Percentiles rank a stretch among this genome's conserved stretches.
These are phyloP conservation scores for Pseudocercospora macadamiae DNA, from an alignment of 2,329 filamentous ascomycete species.

Conservation along the genomic window DNA sequence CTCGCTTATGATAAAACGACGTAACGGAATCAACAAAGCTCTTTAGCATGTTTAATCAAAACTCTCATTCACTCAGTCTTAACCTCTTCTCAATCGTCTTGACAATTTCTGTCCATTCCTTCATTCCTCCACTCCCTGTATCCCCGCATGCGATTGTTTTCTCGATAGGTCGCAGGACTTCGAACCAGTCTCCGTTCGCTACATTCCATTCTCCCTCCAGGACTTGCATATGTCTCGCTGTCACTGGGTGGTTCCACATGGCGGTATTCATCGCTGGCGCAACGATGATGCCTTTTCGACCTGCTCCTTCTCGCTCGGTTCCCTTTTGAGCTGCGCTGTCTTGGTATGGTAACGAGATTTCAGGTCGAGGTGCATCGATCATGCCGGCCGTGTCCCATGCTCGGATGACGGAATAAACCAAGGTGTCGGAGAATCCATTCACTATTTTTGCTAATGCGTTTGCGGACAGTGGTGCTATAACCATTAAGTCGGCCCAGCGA, in stretches of 20 bases:
- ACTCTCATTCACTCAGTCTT: constrained; percentile 16
- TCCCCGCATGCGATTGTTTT: constrained; percentile 87
- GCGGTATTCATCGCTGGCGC: constrained; percentile 85
- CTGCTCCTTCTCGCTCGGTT: constrained; percentile 25
- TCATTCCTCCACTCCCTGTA: constrained; percentile 80
- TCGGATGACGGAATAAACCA: constrained; percentile 73
- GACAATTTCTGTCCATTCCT: constrained; percentile 77
- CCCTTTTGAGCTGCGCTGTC: constrained; percentile 13
- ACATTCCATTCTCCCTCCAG: constrained; percentile 76
- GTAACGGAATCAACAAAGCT: constrained; percentile 10
- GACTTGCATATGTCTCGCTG: constrained; percentile 68
- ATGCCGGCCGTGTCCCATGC: constrained; percentile 80
- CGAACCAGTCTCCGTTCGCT: constrained; percentile 57
- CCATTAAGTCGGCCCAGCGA: constrained; percentile 77
- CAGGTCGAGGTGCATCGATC: constrained; percentile 50
- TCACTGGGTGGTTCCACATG: constrained; percentile 89
- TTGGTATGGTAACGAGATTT: constrained; percentile 24
- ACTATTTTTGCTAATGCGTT: constrained; percentile 86
- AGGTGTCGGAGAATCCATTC: constrained; percentile 74
- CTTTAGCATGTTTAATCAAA: background rate
- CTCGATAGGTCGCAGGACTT: constrained; percentile 71
- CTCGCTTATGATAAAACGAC: constrained; percentile 16
- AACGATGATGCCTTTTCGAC: constrained; percentile 67
- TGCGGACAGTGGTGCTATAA: constrained; percentile 79
- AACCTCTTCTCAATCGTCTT: constrained; percentile 58